Evolutionary conservation across 1,139 yeast species (phyloP).

Genomic region (Zygoascus hellenicus): DNA sequence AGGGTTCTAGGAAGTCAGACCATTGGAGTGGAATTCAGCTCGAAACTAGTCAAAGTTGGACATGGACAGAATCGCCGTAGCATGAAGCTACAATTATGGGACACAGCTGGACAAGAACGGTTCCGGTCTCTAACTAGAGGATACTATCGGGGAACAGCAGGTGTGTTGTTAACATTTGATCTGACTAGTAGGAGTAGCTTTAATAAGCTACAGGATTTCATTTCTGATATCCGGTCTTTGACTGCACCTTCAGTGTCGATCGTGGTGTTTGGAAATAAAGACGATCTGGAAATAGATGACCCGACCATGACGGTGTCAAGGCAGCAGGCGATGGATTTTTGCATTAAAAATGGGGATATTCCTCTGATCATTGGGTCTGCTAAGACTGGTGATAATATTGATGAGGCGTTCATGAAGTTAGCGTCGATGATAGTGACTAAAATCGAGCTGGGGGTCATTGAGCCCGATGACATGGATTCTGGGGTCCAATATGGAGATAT

Average conservation of each 20-base stretch:
- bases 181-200: conserved; percentile 51
- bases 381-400: conserved; percentile 54
- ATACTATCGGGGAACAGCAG: conserved; percentile 76
- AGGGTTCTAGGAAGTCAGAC: conserved; percentile 38
- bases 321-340: conserved; percentile 34
- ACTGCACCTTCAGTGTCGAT: conserved; percentile 39
- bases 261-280: conserved; percentile 46
- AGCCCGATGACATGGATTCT: conserved; percentile 39
- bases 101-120: conserved; percentile 78
- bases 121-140: conserved; percentile 69
- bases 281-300: conserved; percentile 21
- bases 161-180: conserved; percentile 72
- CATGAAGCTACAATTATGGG: conserved; percentile 51
- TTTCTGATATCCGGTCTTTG: conserved; percentile 44
- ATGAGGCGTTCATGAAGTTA: conserved; percentile 49
- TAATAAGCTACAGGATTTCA: conserved; percentile 44
- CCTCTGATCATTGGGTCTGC: conserved; percentile 44
- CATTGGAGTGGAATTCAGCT: conserved; percentile 47
- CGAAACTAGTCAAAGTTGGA: conserved; percentile 39
- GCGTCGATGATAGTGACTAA: conserved; percentile 39
- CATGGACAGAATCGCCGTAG: conserved; percentile 28
- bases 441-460: conserved; percentile 41
- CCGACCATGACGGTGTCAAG: conserved; percentile 31
- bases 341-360: conserved; percentile 30
- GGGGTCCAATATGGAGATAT: conserved; percentile 47